A percentile compares a stretch with the other conserved stretches of the same genome.
These are phyloP conservation scores for Aureobasidium sp. DNA, from an alignment of 2,329 filamentous ascomycete genomes.

Conservation along the genomic window DNA sequence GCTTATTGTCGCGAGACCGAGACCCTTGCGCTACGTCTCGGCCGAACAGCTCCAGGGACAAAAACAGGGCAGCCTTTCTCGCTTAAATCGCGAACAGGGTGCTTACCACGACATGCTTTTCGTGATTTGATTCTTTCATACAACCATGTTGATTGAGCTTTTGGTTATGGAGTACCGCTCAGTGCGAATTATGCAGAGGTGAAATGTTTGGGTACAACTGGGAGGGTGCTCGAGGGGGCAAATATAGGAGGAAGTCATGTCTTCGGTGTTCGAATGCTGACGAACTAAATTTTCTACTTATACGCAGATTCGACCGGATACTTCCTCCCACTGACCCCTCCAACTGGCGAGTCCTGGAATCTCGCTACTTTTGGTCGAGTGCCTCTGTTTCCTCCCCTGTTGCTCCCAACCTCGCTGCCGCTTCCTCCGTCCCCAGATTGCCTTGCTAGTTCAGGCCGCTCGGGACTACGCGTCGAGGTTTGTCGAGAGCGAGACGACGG, in stretches of 20 bases:
- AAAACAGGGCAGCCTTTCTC: background rate
- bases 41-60: background rate
- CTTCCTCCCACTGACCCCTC: background rate
- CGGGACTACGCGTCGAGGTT: slow-evolving; percentile 9
- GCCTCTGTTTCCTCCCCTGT: background rate
- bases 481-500: slow-evolving; percentile 9
- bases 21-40: background rate
- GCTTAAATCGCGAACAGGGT: background rate
- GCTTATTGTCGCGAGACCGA: background rate
- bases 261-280: too few relatives aligned
- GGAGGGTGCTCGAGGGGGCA: too few relatives aligned
- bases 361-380: background rate
- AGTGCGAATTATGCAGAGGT: background rate
- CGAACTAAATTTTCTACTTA: background rate
- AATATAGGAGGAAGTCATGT: too few relatives aligned
- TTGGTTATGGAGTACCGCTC: background rate
- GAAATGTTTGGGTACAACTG: too few relatives aligned
- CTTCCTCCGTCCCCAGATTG: slow-evolving; percentile 1
- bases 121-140: too few relatives aligned
- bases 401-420: slow-evolving; percentile 5
- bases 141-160: background rate
- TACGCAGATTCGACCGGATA: slow-evolving; percentile 11
- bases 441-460: background rate
- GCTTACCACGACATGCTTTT: background rate
- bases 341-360: background rate